phyloP scores from a whole-genome alignment of 768 basidiomycete genomes.

The Panaeolus cyanescens region DNA sequence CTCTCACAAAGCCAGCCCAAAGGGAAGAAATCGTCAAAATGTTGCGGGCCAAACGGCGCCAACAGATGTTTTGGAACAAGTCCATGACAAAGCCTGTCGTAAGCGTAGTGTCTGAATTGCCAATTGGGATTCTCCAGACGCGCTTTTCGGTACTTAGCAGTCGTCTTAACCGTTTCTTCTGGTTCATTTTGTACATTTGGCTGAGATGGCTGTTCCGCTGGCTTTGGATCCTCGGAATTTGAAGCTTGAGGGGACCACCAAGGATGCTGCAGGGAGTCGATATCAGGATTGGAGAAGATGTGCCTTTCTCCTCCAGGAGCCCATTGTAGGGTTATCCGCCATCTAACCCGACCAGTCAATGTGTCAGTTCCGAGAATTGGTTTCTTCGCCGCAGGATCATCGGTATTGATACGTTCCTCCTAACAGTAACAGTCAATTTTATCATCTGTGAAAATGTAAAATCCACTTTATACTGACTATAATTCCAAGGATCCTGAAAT shows the following conservation, averaged over 20 bases:
- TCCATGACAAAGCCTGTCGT: slow-evolving; percentile 24
- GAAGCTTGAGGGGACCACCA: slow-evolving; percentile 21
- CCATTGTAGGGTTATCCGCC: slow-evolving; percentile 52
- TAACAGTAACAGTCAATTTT: slow-evolving; percentile 8
- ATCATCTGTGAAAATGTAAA: neutral
- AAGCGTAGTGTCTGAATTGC: slow-evolving; percentile 18
- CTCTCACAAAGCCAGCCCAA: slow-evolving; percentile 49
- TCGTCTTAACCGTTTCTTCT: slow-evolving; percentile 18
- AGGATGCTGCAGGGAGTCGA: slow-evolving; percentile 12
- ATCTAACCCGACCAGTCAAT: slow-evolving; percentile 37
- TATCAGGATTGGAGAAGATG: slow-evolving; percentile 14
- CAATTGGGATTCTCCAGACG: slow-evolving; percentile 26
- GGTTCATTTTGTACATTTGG: slow-evolving; percentile 9
- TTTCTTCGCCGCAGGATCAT: neutral
- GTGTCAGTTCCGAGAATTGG: neutral
- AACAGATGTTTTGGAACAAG: slow-evolving; percentile 32
- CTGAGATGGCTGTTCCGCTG: neutral
- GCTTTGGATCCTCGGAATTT: neutral
- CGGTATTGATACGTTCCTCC: slow-evolving; percentile 18
- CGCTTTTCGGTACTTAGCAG: slow-evolving; percentile 17
- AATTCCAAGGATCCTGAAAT: slow-evolving; percentile 43
- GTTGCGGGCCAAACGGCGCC: slow-evolving; percentile 23
- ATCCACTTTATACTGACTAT: slow-evolving; percentile 25
- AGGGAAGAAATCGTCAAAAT: slow-evolving; percentile 38
- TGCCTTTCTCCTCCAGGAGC: slow-evolving; percentile 50